Base-by-base conservation (phyloP, 371 early-diverging fungal genomes). In the Mortierella sp. region DNA sequence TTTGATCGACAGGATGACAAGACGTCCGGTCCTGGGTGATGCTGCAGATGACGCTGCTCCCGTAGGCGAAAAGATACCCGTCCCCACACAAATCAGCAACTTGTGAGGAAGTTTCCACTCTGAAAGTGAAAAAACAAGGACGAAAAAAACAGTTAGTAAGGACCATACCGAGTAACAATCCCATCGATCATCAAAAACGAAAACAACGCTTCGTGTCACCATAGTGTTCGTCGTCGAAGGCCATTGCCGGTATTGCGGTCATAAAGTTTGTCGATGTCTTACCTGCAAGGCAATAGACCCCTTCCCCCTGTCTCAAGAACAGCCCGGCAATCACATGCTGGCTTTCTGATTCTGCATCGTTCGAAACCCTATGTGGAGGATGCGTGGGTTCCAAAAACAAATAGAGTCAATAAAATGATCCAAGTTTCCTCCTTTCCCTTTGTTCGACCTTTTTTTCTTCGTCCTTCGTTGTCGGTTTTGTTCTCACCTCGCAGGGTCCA, bases 51-150 rank as follows among this genome's bases (percentile, higher is more conserved):
- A 40, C 19, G 77, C 78, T 4, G 71, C 43, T 2, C 78, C 83
- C 4, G 78, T 78, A 5, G 78, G 74, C 26, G 78, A 82, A 40
- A 82, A 77, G 8, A 71, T 26, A 26, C 78, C 83, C 39, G 83
- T 82, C 14, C 83, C 83, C 4, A 82, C 34, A 52, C 83, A 82
- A 22, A 82, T 68, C 26, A 78, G 75, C 3, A 72, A 72, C 22
- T 73, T 75, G 16, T 70, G 75, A 19, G 73, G 73, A n/a, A 82
- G 67, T 40, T 68, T 82, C 83, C 83, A 82, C 63, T 82, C 83
- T 74, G 66, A 43, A n/a, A n/a, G n/a, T 10, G 8, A 31, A 31
- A 8, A 61, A 2, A 50, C 19, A 34, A 26, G 26, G 4, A 3
- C 0, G 13, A 34, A 29, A 10, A 22, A 24, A 16, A 52, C 24